Percentiles rank a stretch among this genome's conserved stretches.
phyloP scores from a whole-genome alignment of 176 grass and related monocot species.

The Paspalum vaginatum region DNA sequence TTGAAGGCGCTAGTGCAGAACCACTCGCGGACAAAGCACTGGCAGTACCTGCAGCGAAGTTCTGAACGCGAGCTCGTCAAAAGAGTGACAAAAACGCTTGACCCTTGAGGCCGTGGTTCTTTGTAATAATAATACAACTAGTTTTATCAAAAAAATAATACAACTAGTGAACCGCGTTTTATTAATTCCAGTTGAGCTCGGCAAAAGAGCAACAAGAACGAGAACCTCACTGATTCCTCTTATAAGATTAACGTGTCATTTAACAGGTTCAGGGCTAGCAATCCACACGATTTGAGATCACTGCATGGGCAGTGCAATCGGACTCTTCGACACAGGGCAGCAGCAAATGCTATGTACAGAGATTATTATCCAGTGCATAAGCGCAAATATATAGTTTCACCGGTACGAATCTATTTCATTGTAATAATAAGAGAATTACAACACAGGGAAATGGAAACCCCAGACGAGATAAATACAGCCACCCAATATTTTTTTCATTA shows the following conservation, averaged over 20 bases:
- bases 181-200: too few relatives aligned
- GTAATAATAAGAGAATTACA: conserved; percentile 39
- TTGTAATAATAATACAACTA: too few relatives aligned
- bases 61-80: not conserved
- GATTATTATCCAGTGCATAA: not conserved
- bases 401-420: conserved; percentile 32
- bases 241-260: too few relatives aligned
- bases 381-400: not conserved
- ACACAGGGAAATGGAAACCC: conserved; percentile 23
- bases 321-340: not conserved
- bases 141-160: too few relatives aligned
- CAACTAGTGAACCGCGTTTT: too few relatives aligned
- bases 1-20: conserved; percentile 19
- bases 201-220: too few relatives aligned
- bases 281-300: not conserved
- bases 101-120: too few relatives aligned
- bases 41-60: conserved; percentile 17
- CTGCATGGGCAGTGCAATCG: not conserved
- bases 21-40: not conserved
- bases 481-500: conserved; percentile 33
- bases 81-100: not conserved
- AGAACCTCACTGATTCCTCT: too few relatives aligned
- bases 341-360: not conserved
- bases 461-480: conserved; percentile 28
- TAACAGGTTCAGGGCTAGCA: too few relatives aligned